Percentiles rank a stretch among this genome's conserved stretches.
These are phyloP conservation scores for Wickerhamiella pararugosa DNA, from an alignment of 1,139 yeast species.

Conservation along the genomic window DNA sequence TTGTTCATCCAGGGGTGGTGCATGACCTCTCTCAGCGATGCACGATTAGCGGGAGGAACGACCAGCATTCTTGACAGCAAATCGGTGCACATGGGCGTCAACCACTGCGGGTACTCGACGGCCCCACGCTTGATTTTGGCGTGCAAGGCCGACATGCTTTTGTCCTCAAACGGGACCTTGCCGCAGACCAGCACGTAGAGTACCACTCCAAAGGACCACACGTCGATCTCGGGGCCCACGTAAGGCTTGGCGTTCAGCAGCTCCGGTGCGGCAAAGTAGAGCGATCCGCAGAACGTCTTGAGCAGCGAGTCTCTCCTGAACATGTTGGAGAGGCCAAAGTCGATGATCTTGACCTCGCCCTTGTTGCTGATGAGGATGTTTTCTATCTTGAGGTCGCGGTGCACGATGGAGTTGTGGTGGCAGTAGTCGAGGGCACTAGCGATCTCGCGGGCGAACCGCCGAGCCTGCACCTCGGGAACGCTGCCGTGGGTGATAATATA, in stretches of 20 bases:
- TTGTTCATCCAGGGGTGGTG: constrained; percentile 91
- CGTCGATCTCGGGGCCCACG: constrained; percentile 92
- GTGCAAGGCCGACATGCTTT: constrained; percentile 80
- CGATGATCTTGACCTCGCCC: constrained; percentile 91
- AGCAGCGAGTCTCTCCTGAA: constrained; percentile 58
- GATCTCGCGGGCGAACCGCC: constrained; percentile 92
- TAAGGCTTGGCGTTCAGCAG: constrained; percentile 84
- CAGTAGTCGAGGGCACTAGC: constrained; percentile 90
- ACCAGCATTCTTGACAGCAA: constrained; percentile 79
- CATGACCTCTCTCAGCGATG: constrained; percentile 61
- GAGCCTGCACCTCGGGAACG: constrained; percentile 81
- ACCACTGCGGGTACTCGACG: constrained; percentile 78
- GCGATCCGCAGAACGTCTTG: constrained; percentile 92
- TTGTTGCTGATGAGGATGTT: constrained; percentile 86
- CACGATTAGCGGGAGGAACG: constrained; percentile 73
- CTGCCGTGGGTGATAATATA: constrained; percentile 95
- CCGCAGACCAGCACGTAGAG: constrained; percentile 91
- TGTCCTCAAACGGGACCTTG: constrained; percentile 96
- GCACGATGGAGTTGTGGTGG: constrained; percentile 88
- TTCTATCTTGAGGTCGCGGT: constrained; percentile 90
- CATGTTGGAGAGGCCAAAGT: constrained; percentile 80
- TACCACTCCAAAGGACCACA: constrained; percentile 97
- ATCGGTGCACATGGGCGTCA: constrained; percentile 73
- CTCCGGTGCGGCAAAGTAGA: constrained; percentile 98
- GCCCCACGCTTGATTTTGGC: constrained; percentile 86